Base-by-base conservation (phyloP, 805 yeast species). In the Monosporozyma servazzii region DNA sequence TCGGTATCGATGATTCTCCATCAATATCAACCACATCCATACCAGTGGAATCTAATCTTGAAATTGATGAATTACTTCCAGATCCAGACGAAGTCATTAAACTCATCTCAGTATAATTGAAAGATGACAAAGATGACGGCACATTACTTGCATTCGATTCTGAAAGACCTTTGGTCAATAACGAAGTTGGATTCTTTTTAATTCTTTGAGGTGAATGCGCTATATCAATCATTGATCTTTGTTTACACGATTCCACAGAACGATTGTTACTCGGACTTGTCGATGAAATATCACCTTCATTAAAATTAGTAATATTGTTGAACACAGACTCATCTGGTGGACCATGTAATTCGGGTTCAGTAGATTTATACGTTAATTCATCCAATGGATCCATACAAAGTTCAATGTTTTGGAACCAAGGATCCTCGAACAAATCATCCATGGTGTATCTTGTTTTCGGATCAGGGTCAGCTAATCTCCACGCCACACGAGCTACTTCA, bases 381-480 rank as follows among this genome's bases (percentile, higher is more conserved):
- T 54, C 48, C 11, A 33, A 10, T 42, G 45, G n/a, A 41, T 54
- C 55, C 25, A 62, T 51, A 62, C 91, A 85, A 71, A 79, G 76
- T 55, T 79, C 86, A 46, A 84, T 69, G 3, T 68, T 56, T 29
- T 67, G 68, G 62, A 85, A 84, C 81, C 86, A 85, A 10, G 83
- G 80, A 58, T 85, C 89, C 2, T 71, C 58, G 54, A 82, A 78
- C 33, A 86, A 67, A 25, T 75, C 72, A 1, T 75, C 72, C 54
- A 86, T 59, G 17, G 76, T 72, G 61, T 80, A 80, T 54, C 95
- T 72, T 7, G 77, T 71, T 1, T 58, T 60, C 0, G 76, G 71
- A 23, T 78, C 70, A 3, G 88, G 88, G 60, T 85, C 89, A 58
- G 84, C 78, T 48, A 86, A 66, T 63, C 85, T 78, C 88, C 90